These are phyloP conservation scores for Nasturtium officinale DNA, from an alignment of 345 rosid species.

Conservation along the genomic window DNA sequence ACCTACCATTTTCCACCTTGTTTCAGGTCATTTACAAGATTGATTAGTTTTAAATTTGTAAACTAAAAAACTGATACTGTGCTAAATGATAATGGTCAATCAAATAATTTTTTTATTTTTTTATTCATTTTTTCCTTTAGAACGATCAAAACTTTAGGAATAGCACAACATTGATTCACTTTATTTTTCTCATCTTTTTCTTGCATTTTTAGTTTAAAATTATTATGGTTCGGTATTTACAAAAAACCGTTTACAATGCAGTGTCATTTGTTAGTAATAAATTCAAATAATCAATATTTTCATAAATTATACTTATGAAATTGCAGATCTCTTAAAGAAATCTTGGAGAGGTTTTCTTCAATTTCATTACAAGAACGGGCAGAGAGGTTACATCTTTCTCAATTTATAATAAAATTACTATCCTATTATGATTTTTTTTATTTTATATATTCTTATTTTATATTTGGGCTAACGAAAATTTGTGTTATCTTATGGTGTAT, in stretches of 20 bases:
- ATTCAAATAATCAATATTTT: too few species aligned
- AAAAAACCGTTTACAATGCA: background rate
- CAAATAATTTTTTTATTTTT: too few species aligned
- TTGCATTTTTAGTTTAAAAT: too few species aligned
- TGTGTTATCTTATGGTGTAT: background rate
- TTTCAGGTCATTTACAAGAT: too few species aligned
- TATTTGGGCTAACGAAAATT: background rate
- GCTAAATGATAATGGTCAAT: too few species aligned
- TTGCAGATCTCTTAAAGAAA: background rate
- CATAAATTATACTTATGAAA: background rate
- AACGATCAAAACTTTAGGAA: too few species aligned
- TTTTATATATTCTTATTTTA: too few species aligned
- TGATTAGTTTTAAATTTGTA: too few species aligned
- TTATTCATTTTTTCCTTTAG: too few species aligned
- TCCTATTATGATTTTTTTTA: background rate
- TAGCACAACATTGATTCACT: background rate
- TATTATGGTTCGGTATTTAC: background rate
- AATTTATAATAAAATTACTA: background rate
- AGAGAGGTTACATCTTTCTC: conserved; percentile 19
- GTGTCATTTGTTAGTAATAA: background rate
- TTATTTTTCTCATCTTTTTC: background rate
- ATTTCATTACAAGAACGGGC: conserved; percentile 12
- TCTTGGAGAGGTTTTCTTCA: background rate
- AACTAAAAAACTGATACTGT: too few species aligned
- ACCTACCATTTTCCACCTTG: background rate